These are phyloP conservation scores for Neofusicoccum umdonicola DNA, from an alignment of 2,329 filamentous ascomycete genomes.

Conservation along the genomic window DNA sequence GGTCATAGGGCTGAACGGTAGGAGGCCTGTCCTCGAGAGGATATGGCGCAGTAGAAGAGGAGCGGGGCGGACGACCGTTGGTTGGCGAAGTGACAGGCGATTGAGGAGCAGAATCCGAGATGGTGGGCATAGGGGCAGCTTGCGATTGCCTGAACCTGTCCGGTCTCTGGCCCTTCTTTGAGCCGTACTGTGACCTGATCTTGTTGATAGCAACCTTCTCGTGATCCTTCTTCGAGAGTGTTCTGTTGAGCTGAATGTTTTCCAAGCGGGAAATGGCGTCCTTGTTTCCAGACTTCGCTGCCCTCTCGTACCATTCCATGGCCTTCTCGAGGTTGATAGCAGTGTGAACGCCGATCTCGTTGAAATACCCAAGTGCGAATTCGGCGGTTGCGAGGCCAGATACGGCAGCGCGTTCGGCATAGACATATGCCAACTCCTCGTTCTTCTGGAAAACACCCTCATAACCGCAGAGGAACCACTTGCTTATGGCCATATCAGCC, in stretches of 20 bases:
- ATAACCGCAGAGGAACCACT: slow-evolving; percentile 97
- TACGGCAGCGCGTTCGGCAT: slow-evolving; percentile 81
- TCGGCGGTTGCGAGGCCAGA: slow-evolving; percentile 84
- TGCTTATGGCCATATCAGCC: slow-evolving; percentile 92
- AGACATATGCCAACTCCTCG: slow-evolving; percentile 87
- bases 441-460: slow-evolving; percentile 93
- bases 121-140: slow-evolving; percentile 38
- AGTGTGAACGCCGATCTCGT: slow-evolving; percentile 92
- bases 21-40: slow-evolving; percentile 45
- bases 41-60: slow-evolving; percentile 42
- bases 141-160: slow-evolving; percentile 41
- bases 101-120: slow-evolving; percentile 38
- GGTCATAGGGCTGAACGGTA: slow-evolving; percentile 31
- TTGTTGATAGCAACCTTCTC: slow-evolving; percentile 84
- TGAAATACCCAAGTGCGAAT: slow-evolving; percentile 96
- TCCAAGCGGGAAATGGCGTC: slow-evolving; percentile 82
- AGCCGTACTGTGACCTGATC: slow-evolving; percentile 64
- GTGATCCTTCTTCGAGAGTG: slow-evolving; percentile 85
- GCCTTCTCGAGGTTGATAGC: slow-evolving; percentile 80
- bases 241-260: slow-evolving; percentile 77
- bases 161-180: slow-evolving; percentile 49
- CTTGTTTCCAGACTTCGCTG: slow-evolving; percentile 85
- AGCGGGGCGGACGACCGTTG: slow-evolving; percentile 29
- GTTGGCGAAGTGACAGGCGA: slow-evolving; percentile 25
- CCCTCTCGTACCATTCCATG: slow-evolving; percentile 83